A percentile compares a stretch with the other conserved stretches of the same genome.
Conservation (phyloP, 257 asterid species). For the Primulina eburnea region DNA sequence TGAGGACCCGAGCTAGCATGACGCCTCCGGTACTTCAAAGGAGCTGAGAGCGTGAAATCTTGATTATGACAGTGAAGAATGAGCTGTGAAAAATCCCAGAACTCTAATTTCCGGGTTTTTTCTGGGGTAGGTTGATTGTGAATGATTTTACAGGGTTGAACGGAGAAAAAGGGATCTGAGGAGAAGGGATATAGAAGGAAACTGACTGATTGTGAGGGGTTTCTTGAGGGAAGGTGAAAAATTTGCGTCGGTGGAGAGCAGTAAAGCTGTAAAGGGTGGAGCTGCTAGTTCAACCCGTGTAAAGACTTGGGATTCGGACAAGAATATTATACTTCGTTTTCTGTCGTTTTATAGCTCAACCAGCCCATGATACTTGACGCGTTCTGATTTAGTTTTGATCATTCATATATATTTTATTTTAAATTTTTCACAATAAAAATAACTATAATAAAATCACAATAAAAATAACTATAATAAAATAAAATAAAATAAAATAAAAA, state of each 20-base stretch:
- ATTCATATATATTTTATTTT: too few species aligned
- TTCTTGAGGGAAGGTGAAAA: neutral
- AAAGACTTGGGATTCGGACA: neutral
- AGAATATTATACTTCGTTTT: neutral
- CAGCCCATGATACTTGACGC: too few species aligned
- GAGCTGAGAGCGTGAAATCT: neutral
- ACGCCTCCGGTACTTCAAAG: neutral
- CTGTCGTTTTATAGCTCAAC: neutral
- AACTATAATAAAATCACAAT: too few species aligned
- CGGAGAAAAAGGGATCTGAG: neutral
- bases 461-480: too few species aligned
- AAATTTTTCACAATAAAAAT: too few species aligned
- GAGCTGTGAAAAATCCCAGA: too few species aligned
- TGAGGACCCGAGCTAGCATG: conserved; percentile 44
- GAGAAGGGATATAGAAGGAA: neutral
- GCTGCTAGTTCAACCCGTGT: neutral
- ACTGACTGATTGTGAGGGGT: neutral
- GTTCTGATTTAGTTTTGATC: too few species aligned
- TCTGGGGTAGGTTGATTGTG: too few species aligned
- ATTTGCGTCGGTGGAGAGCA: conserved; percentile 17
- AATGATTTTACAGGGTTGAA: neutral
- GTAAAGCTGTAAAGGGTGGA: neutral
- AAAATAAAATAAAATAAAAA: too few species aligned
- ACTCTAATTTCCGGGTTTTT: too few species aligned
- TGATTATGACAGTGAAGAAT: neutral